Evolutionary conservation across 371 early-diverging fungal species (phyloP).

Genomic region (Lichtheimia corymbifera): DNA sequence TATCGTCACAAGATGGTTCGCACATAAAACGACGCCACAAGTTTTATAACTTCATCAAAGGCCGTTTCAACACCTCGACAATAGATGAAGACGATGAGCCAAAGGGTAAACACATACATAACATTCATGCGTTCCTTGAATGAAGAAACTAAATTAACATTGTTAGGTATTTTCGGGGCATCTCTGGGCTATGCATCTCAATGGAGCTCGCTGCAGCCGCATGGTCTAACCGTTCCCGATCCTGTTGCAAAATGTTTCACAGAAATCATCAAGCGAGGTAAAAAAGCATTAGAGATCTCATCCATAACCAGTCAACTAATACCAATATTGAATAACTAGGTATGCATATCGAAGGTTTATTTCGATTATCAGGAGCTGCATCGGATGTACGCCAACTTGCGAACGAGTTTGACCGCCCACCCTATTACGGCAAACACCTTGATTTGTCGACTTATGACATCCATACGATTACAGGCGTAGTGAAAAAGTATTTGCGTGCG

Average conservation of each 20-base stretch:
- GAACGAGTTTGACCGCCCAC: conserved; percentile 20
- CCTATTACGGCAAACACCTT: conserved; percentile 24
- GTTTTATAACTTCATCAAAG: neutral
- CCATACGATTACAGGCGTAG: conserved; percentile 45
- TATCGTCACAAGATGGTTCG: neutral
- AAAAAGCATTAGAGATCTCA: neutral
- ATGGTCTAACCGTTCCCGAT: conserved; percentile 23
- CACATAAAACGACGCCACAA: neutral
- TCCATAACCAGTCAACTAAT: neutral
- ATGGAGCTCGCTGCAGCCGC: conserved; percentile 11
- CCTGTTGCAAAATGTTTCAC: conserved; percentile 26
- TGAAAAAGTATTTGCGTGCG: conserved; percentile 45
- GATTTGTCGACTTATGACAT: conserved; percentile 37
- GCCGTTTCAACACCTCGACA: neutral
- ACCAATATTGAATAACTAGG: conserved; percentile 14
- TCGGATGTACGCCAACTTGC: conserved; percentile 32
- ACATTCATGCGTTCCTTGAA: neutral
- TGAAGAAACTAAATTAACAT: neutral
- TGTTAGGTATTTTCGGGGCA: conserved; percentile 21
- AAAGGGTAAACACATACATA: neutral
- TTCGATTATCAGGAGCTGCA: conserved; percentile 50
- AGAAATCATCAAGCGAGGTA: conserved; percentile 28
- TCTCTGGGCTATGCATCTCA: conserved; percentile 23
- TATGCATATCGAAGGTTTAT: conserved; percentile 42
- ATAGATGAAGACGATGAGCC: neutral